Base-by-base conservation (phyloP, 805 yeast genomes). In the Pichia phayaonensis region DNA sequence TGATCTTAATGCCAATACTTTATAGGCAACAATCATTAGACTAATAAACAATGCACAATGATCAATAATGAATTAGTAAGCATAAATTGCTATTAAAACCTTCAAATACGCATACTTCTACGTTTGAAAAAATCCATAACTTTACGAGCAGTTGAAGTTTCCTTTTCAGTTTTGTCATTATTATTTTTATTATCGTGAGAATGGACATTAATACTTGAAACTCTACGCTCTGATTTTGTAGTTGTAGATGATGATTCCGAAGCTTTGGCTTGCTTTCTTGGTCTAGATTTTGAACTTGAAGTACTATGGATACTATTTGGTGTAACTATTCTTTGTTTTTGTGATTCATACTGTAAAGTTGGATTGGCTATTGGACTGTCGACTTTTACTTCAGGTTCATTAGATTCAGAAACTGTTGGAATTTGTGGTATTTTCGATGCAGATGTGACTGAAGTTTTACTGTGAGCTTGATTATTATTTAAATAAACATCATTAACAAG, bases 91-190 rank as follows among this genome's bases (percentile, higher is more conserved):
- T 13, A 29, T 13, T 29, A 29, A 29, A 39, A 40, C 7, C 6
- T 18, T 56, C 52, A 68, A 31, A 68, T 67, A 56, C 72, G 63
- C 50, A 68, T 64, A 59, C 72, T 79, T 67, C 87, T 77, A 67
- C 90, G 76, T 62, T 83, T 83, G 71, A 84, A 84, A 63, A 84
- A 84, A 64, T 84, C 90, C 76, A 84, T 79, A 11, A 84, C 90
- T 59, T 80, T 81, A 61, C 82, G 80, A 6, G 94, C 89, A 2
- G 94, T 84, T 45, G 90, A 82, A 21, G 81, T 80, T 57, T 82
- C 87, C 57, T 76, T 80, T 54, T 71, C 65, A 39, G 49, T 51
- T 65, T 59, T 61, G 50, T 57, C 67, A 58, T 45, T 31, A 31
- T 29, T 20, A 8, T 50, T 36, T 13, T 23, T 44, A 20, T 21